Percentiles rank a stretch among this genome's conserved stretches.
Evolutionary conservation across 352 stramenopile genomes (phyloP).

Genomic region (Phytophthora brassicae): DNA sequence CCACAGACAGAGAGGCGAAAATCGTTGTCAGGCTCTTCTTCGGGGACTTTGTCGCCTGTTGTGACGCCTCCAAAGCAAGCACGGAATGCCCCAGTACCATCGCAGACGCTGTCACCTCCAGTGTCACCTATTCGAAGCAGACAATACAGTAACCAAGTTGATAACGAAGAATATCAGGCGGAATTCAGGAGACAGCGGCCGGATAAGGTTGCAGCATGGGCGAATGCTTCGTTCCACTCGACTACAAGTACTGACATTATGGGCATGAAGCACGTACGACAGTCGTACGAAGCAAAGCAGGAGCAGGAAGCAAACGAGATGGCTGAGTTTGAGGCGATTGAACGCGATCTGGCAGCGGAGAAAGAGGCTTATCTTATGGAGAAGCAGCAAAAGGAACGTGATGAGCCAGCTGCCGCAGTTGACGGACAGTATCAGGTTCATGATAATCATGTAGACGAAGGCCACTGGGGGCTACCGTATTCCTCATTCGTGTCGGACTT

Average conservation of each 20-base stretch:
- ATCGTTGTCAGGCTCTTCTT: slow-evolving; percentile 9
- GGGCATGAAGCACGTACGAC: slow-evolving; percentile 48
- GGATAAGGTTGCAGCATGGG: slow-evolving; percentile 21
- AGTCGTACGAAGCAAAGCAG: slow-evolving; percentile 57
- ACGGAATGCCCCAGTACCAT: neutral
- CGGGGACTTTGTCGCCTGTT: slow-evolving; percentile 20
- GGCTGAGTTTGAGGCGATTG: slow-evolving; percentile 77
- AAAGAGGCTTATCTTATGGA: slow-evolving; percentile 62
- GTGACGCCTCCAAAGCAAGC: slow-evolving; percentile 10
- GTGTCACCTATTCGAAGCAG: slow-evolving; percentile 19
- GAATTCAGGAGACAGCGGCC: slow-evolving; percentile 1
- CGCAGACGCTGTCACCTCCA: slow-evolving; percentile 22
- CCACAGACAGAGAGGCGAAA: neutral
- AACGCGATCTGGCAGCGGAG: slow-evolving; percentile 63
- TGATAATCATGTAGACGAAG: slow-evolving; percentile 13
- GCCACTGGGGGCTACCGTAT: slow-evolving; percentile 21
- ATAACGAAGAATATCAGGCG: neutral
- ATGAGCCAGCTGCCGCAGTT: neutral
- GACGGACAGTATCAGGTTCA: slow-evolving; percentile 5
- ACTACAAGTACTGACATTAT: slow-evolving; percentile 57
- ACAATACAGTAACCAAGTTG: slow-evolving; percentile 3
- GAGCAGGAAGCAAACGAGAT: slow-evolving; percentile 73
- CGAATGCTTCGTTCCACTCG: slow-evolving; percentile 30
- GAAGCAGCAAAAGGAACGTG: slow-evolving; percentile 24
- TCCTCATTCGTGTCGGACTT: slow-evolving; percentile 33